These are phyloP conservation scores for Plectosphaerella plurivora DNA, from an alignment of 2,329 filamentous ascomycete species.

Conservation along the genomic window DNA sequence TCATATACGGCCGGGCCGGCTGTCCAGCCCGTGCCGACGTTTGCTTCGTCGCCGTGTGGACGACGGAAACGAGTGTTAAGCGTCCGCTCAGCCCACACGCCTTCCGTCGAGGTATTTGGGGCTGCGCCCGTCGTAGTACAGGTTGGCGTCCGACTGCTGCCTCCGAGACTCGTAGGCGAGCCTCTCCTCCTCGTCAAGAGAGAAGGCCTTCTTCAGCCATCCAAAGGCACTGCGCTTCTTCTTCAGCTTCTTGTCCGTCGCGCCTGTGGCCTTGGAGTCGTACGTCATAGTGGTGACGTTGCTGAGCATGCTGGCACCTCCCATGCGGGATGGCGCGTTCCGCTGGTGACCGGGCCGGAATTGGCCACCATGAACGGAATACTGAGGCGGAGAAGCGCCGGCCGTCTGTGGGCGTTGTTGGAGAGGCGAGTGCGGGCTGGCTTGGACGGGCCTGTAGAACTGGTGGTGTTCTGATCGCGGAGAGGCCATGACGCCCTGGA, in stretches of 20 bases:
- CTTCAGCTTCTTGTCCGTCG: slow-evolving; percentile 42
- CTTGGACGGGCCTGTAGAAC: slow-evolving; percentile 57
- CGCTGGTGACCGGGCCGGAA: slow-evolving; percentile 35
- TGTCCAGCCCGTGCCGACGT: background rate
- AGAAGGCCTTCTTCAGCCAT: slow-evolving; percentile 66
- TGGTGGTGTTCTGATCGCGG: slow-evolving; percentile 53
- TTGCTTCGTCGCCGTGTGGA: background rate
- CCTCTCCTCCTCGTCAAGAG: slow-evolving; percentile 59
- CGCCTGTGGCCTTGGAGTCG: slow-evolving; percentile 26
- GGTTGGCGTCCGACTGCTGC: slow-evolving; percentile 36
- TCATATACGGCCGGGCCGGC: background rate
- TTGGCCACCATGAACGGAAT: slow-evolving; percentile 11
- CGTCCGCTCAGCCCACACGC: slow-evolving; percentile 30
- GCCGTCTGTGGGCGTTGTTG: slow-evolving; percentile 56
- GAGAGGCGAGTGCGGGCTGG: slow-evolving; percentile 59
- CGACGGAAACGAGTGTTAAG: background rate
- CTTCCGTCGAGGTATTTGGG: slow-evolving; percentile 54
- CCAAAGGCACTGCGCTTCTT: slow-evolving; percentile 66
- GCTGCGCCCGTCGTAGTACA: slow-evolving; percentile 45
- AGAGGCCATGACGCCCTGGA: slow-evolving; percentile 37
- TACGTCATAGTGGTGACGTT: slow-evolving; percentile 45
- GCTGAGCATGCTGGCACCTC: slow-evolving; percentile 53
- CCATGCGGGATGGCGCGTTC: slow-evolving; percentile 48
- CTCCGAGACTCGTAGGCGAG: slow-evolving; percentile 54
- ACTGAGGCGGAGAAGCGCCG: slow-evolving; percentile 21